A percentile compares a stretch with the other conserved stretches of the same genome.
Conservation (phyloP, 2,329 filamentous ascomycete species). For the Ampelomyces quisqualis region DNA sequence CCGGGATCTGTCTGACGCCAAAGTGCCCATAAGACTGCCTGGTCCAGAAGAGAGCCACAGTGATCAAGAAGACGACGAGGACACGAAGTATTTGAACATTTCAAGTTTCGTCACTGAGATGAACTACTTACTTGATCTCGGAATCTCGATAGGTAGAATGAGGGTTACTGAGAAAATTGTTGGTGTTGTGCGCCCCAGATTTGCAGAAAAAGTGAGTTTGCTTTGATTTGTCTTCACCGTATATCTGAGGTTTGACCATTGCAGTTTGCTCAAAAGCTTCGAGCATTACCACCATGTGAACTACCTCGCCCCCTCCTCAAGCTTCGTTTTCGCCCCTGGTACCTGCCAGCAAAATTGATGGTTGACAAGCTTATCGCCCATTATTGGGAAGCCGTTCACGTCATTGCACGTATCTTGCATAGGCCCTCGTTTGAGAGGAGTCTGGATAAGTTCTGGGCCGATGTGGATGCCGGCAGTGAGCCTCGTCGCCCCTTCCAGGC, state of each 20-base stretch:
- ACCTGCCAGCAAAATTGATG: slow-evolving; percentile 59
- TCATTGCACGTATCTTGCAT: slow-evolving; percentile 67
- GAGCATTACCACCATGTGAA: slow-evolving; percentile 39
- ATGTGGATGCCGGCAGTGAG: slow-evolving; percentile 60
- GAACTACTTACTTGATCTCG: slow-evolving; percentile 72
- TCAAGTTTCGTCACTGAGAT: slow-evolving; percentile 63
- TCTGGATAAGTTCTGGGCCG: slow-evolving; percentile 66
- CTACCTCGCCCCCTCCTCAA: slow-evolving; percentile 68
- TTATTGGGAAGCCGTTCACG: slow-evolving; percentile 69
- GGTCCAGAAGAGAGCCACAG: slow-evolving; percentile 53
- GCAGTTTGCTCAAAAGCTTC: slow-evolving; percentile 37
- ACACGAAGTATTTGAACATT: slow-evolving; percentile 61
- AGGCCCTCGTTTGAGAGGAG: slow-evolving; percentile 65
- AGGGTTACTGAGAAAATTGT: slow-evolving; percentile 73
- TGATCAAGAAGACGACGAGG: slow-evolving; percentile 57
- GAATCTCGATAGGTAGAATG: slow-evolving; percentile 70
- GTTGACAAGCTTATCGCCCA: slow-evolving; percentile 65
- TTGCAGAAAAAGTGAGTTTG: slow-evolving; percentile 66
- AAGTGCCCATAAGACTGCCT: slow-evolving; percentile 18
- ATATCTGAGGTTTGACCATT: background rate
- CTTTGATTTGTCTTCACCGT: background rate
- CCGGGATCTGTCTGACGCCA: slow-evolving; percentile 6
- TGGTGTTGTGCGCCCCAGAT: slow-evolving; percentile 68
- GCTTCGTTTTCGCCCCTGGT: slow-evolving; percentile 64
- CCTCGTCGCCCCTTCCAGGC: slow-evolving; percentile 66